phyloP scores from a whole-genome alignment of 192 early-diverging fungal genomes.

The Gaertneriomyces sp. region DNA sequence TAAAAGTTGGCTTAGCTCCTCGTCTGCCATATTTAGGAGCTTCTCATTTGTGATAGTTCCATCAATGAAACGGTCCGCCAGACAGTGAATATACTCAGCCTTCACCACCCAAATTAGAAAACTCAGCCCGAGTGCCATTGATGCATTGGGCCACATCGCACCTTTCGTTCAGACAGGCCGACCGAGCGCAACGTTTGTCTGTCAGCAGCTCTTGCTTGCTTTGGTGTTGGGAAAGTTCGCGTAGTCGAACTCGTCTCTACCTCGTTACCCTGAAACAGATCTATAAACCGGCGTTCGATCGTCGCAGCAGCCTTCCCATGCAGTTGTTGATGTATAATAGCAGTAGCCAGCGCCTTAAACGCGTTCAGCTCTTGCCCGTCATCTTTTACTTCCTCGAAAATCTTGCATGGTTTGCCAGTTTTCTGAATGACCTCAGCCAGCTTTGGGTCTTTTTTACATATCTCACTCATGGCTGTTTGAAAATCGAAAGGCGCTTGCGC shows the following conservation, averaged over 20 bases:
- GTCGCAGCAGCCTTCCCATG: slow-evolving; percentile 63
- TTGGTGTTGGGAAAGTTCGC: slow-evolving; percentile 50
- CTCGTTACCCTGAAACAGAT: slow-evolving; percentile 30
- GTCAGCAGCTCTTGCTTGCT: slow-evolving; percentile 34
- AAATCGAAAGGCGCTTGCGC: slow-evolving; percentile 16
- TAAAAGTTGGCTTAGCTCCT: slow-evolving; percentile 48
- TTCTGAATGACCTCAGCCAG: slow-evolving; percentile 3
- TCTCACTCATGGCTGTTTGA: slow-evolving; percentile 4
- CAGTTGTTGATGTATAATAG: slow-evolving; percentile 71
- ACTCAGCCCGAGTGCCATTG: not conserved
- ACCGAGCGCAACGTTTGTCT: slow-evolving; percentile 29
- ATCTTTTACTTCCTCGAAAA: slow-evolving; percentile 1
- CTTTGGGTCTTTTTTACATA: slow-evolving; percentile 12
- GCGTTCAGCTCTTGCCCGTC: slow-evolving; percentile 6
- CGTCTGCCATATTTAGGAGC: slow-evolving; percentile 54
- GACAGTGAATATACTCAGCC: slow-evolving; percentile 62
- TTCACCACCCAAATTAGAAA: slow-evolving; percentile 9
- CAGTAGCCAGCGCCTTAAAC: slow-evolving; percentile 34
- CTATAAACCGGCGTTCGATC: slow-evolving; percentile 55
- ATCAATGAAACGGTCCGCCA: slow-evolving; percentile 57
- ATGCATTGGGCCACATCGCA: slow-evolving; percentile 18
- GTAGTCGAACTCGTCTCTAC: not conserved
- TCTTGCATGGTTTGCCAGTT: slow-evolving; percentile 17
- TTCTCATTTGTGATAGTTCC: slow-evolving; percentile 44
- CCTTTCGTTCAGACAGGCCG: slow-evolving; percentile 49